These are phyloP conservation scores for Rhodosporidiobolus sp. DNA, from an alignment of 768 basidiomycete genomes.

Conservation along the genomic window DNA sequence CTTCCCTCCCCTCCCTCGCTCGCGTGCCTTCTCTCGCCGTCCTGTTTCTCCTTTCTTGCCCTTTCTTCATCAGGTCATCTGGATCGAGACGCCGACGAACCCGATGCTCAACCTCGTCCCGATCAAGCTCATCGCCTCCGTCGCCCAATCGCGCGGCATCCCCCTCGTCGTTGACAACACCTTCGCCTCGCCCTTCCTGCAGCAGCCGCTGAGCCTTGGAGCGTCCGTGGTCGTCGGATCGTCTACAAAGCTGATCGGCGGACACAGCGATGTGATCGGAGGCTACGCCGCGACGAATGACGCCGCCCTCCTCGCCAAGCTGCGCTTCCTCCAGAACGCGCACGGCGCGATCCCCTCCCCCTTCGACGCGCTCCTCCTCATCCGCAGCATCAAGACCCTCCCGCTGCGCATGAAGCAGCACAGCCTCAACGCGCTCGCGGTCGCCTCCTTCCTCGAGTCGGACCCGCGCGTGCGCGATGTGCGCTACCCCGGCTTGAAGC, in stretches of 20 bases:
- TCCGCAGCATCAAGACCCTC: slow-evolving; percentile 87
- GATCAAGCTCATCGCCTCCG: slow-evolving; percentile 64
- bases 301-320: slow-evolving; percentile 57
- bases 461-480: slow-evolving; percentile 69
- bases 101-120: slow-evolving; percentile 85
- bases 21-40: not conserved
- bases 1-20: too few species aligned
- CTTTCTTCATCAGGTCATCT: slow-evolving; percentile 63
- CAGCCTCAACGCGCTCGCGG: slow-evolving; percentile 71
- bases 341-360: slow-evolving; percentile 78
- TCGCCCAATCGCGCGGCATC: slow-evolving; percentile 63
- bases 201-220: slow-evolving; percentile 68
- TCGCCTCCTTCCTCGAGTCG: slow-evolving; percentile 63
- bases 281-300: slow-evolving; percentile 66
- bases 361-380: slow-evolving; percentile 84
- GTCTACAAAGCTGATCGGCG: slow-evolving; percentile 75
- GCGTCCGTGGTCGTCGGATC: slow-evolving; percentile 71
- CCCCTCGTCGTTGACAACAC: slow-evolving; percentile 74
- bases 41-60: too few species aligned
- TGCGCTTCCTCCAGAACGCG: slow-evolving; percentile 87
- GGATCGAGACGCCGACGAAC: slow-evolving; percentile 95
- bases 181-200: slow-evolving; percentile 49
- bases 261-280: slow-evolving; percentile 90
- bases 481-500: slow-evolving; percentile 68
- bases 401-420: slow-evolving; percentile 82